Evolutionary conservation across 306 rosid species (phyloP).

Genomic region (Ormosia semicastrata): DNA sequence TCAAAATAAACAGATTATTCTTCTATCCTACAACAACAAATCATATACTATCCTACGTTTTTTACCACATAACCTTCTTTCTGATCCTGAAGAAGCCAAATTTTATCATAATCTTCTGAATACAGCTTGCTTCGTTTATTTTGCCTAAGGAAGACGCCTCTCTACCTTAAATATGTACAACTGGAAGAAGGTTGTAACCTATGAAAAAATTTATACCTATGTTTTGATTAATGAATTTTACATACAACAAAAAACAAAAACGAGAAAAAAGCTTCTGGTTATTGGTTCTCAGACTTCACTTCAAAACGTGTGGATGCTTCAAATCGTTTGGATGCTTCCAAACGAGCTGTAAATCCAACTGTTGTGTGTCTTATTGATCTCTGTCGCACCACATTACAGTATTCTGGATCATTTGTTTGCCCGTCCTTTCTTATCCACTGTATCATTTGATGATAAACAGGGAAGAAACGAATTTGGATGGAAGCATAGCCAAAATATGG

Average conservation of each 20-base stretch:
- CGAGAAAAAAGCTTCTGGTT: background rate
- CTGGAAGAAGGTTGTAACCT: conserved; percentile 28
- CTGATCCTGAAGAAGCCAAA: conserved; percentile 19
- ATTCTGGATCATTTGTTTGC: conserved; percentile 72
- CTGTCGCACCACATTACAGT: conserved; percentile 68
- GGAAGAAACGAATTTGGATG: conserved; percentile 83
- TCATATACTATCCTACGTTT: background rate
- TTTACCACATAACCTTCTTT: background rate
- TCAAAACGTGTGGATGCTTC: conserved; percentile 58
- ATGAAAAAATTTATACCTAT: conserved; percentile 40
- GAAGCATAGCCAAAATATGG: conserved; percentile 70
- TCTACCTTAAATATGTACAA: conserved; percentile 45
- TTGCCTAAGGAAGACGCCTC: conserved; percentile 24
- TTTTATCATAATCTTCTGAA: conserved; percentile 17
- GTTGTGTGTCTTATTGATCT: conserved; percentile 73
- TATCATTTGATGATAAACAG: conserved; percentile 83
- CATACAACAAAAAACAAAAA: background rate
- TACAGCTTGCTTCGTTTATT: conserved; percentile 22
- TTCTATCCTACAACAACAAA: background rate
- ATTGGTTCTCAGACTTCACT: conserved; percentile 25
- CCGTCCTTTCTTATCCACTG: conserved; percentile 88
- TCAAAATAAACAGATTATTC: background rate
- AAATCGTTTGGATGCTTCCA: conserved; percentile 55
- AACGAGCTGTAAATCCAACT: conserved; percentile 88
- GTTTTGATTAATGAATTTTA: background rate